Evolutionary conservation across 306 rosid genomes (phyloP).

Genomic region (Sechiopsis laciniata): DNA sequence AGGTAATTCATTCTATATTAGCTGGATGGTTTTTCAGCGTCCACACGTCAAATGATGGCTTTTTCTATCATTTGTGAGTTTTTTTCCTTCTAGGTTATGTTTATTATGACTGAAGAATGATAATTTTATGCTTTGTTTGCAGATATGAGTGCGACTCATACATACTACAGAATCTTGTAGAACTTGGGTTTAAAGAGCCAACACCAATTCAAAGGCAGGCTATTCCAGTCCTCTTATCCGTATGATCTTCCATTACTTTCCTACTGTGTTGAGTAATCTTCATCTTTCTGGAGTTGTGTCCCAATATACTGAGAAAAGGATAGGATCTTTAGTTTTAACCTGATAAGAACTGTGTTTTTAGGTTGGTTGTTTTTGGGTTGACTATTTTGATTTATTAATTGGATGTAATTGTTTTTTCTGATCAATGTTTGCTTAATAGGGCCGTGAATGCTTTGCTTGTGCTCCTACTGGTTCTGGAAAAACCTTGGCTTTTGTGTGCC

Average conservation of each 20-base stretch:
- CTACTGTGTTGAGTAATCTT: constrained; percentile 10
- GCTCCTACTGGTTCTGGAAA: constrained; percentile 99
- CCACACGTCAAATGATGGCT: neutral
- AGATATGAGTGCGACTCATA: constrained; percentile 61
- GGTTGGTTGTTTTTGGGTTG: neutral
- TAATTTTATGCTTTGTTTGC: constrained; percentile 20
- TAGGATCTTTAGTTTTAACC: neutral
- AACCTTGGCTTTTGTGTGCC: constrained; percentile 83
- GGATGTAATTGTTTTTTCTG: constrained; percentile 1
- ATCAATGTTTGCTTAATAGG: constrained; percentile 32
- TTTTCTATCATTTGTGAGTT: neutral
- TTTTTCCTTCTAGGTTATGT: constrained; percentile 10
- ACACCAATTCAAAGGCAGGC: constrained; percentile 98
- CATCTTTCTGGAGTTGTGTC: constrained; percentile 10
- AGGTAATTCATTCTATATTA: constrained; percentile 40
- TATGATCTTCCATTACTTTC: constrained; percentile 37
- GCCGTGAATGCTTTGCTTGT: constrained; percentile 92
- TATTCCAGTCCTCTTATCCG: constrained; percentile 81
- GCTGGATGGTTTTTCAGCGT: neutral
- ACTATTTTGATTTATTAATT: neutral
- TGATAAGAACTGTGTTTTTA: neutral
- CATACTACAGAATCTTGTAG: constrained; percentile 54
- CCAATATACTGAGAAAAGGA: neutral
- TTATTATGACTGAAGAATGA: constrained; percentile 26
- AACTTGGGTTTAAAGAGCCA: constrained; percentile 77